Evolutionary conservation across 192 early-diverging fungal species (phyloP).

Genomic region (Gaertneriomyces semiglobifer): DNA sequence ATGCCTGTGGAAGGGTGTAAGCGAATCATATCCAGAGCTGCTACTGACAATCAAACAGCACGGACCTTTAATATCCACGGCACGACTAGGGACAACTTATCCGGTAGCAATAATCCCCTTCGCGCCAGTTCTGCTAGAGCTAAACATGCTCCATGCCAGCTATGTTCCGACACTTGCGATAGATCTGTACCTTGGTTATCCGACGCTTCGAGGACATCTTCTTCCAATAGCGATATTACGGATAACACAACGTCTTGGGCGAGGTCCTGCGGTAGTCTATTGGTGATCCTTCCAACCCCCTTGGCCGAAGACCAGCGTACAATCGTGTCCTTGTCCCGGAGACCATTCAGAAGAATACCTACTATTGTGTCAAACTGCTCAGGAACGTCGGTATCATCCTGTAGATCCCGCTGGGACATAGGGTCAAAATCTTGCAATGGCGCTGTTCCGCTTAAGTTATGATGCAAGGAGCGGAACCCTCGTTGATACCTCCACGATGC

Average conservation of each 20-base stretch:
- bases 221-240: constrained; percentile 76
- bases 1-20: constrained; percentile 43
- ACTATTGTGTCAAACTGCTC: constrained; percentile 79
- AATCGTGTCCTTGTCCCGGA: constrained; percentile 88
- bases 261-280: constrained; percentile 72
- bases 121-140: constrained; percentile 89
- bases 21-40: not conserved
- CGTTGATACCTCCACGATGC: constrained; percentile 69
- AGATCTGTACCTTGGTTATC: constrained; percentile 31
- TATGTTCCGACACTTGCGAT: constrained; percentile 78
- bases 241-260: constrained; percentile 79
- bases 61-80: constrained; percentile 72
- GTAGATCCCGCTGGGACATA: not conserved
- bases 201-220: constrained; percentile 60
- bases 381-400: constrained; percentile 71
- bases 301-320: constrained; percentile 98
- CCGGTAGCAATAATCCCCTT: constrained; percentile 75
- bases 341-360: constrained; percentile 74
- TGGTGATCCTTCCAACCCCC: constrained; percentile 85
- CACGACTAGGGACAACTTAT: constrained; percentile 63
- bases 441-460: constrained; percentile 1
- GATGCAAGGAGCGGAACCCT: constrained; percentile 41
- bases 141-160: constrained; percentile 93
- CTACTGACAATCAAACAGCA: constrained; percentile 1
- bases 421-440: constrained; percentile 25